phyloP scores from a whole-genome alignment of 192 early-diverging fungal genomes.

The Gorgonomyces haynaldii region DNA sequence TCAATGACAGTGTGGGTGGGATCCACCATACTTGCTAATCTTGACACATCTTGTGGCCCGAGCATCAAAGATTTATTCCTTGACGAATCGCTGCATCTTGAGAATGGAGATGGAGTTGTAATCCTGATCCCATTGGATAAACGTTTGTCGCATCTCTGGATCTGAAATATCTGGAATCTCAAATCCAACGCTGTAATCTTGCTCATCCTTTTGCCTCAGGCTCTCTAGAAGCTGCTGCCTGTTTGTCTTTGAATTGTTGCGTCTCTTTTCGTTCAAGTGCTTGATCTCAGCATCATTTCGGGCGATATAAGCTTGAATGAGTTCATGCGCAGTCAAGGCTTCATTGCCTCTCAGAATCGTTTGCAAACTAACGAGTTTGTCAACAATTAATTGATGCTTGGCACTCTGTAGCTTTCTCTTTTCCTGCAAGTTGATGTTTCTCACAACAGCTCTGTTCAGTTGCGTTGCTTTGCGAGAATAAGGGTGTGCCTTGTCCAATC shows the following conservation, averaged over 20 bases:
- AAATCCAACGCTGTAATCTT: constrained; percentile 31
- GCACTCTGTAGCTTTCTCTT: constrained; percentile 1
- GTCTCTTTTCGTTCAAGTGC: constrained; percentile 22
- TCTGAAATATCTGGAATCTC: constrained; percentile 34
- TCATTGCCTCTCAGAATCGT: constrained; percentile 33
- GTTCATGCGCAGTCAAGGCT: constrained; percentile 28
- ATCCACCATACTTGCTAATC: constrained; percentile 2
- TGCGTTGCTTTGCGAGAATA: constrained; percentile 63
- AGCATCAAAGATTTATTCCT: not conserved
- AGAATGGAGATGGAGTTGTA: constrained; percentile 29
- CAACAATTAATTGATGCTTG: constrained; percentile 23
- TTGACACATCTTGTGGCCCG: not conserved
- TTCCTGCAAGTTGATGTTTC: constrained; percentile 12
- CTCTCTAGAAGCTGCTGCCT: constrained; percentile 21
- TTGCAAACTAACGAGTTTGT: constrained; percentile 58
- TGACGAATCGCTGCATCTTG: constrained; percentile 12
- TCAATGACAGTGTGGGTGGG: not conserved
- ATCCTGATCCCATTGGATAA: constrained; percentile 35
- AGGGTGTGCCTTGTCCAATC: constrained; percentile 56
- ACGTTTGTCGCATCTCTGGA: constrained; percentile 14
- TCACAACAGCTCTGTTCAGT: constrained; percentile 47
- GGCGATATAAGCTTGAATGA: constrained; percentile 38
- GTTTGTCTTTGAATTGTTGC: constrained; percentile 25
- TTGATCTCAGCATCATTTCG: constrained; percentile 51
- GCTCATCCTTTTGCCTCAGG: constrained; percentile 21